Evolutionary conservation across 2,329 filamentous ascomycete species (phyloP).

Genomic region (Pyrenophora teres): DNA sequence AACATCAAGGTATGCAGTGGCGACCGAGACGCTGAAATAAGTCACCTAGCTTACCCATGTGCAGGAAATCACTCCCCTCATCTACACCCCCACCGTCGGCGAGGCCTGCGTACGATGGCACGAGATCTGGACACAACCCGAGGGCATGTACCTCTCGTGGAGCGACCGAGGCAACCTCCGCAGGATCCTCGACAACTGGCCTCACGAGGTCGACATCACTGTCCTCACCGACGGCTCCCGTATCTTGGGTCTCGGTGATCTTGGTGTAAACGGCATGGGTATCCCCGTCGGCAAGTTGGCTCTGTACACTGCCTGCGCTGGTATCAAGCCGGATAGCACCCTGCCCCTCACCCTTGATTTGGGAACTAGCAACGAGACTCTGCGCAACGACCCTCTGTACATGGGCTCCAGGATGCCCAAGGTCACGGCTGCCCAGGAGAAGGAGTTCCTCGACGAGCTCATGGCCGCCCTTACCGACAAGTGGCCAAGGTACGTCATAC

Average conservation of each 20-base stretch:
- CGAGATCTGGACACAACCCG: conserved; percentile 90
- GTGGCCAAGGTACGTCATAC: conserved; percentile 64
- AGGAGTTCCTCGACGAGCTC: conserved; percentile 95
- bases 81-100: conserved; percentile 89
- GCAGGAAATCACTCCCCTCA: conserved; percentile 78
- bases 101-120: conserved; percentile 97
- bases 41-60: conserved; percentile 37
- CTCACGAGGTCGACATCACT: conserved; percentile 90
- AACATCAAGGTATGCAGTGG: conserved; percentile 60
- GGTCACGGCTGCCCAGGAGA: conserved; percentile 75
- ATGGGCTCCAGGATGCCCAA: conserved; percentile 87
- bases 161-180: conserved; percentile 89
- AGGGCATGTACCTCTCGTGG: conserved; percentile 94
- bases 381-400: conserved; percentile 83
- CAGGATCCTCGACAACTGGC: conserved; percentile 92
- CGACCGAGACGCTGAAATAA: not conserved
- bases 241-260: conserved; percentile 88
- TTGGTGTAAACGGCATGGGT: conserved; percentile 96
- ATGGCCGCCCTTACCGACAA: conserved; percentile 86
- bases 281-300: conserved; percentile 97
- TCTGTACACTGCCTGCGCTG: conserved; percentile 92
- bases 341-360: conserved; percentile 67
- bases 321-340: conserved; percentile 78
- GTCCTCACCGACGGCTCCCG: conserved; percentile 96
- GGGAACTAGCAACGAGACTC: conserved; percentile 66